Base-by-base conservation (phyloP, 2,329 filamentous ascomycete genomes). In the Cephalotrichum gorgonifer region DNA sequence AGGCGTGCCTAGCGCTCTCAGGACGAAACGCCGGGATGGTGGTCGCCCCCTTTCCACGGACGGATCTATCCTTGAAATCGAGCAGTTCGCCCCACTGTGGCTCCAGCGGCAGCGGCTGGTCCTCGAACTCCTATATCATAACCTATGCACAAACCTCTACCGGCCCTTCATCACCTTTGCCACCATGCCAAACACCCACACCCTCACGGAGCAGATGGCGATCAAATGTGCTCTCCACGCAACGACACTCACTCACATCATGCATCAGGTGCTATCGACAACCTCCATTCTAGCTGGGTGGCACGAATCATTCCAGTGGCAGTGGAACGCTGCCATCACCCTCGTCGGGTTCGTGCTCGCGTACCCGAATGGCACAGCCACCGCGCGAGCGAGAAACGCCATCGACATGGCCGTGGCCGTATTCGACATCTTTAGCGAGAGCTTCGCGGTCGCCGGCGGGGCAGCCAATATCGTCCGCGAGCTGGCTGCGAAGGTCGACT, bases 91-190 rank as follows among this genome's bases (percentile, higher is more conserved):
- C 2, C 68, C 70, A 3, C 50, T 62, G 2, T 72, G 70, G 69
- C 56, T 72, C 3, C 68, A 71, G 51, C 62, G 59, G 11, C 60
- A 63, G 28, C 68, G 69, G 2, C 54, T 73, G 0, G 55, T 68
- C 5, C 59, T 73, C 1, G 70, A 73, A 50, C 54, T 71, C 1
- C 56, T 65, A 22, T 73, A 72, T 45, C 69, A 72, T 50, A 63
- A 64, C 26, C 53, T 70, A 2, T 57, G 50, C 28, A 60, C 65
- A 14, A 64, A 64, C 49, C 57, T 72, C 2, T 66, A 63, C 47
- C 62, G 69, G 8, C 63, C 65, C 0, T 68, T 70, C 28, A 66
- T 72, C 43, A 59, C 57, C 12, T 72, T 71, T 33, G 48, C 58
- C 25, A 45, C 42, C 17, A 44, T 26, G 17, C 33, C 51, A 15